Base-by-base conservation (phyloP, 805 yeast species). In the Yueomyces sp. region DNA sequence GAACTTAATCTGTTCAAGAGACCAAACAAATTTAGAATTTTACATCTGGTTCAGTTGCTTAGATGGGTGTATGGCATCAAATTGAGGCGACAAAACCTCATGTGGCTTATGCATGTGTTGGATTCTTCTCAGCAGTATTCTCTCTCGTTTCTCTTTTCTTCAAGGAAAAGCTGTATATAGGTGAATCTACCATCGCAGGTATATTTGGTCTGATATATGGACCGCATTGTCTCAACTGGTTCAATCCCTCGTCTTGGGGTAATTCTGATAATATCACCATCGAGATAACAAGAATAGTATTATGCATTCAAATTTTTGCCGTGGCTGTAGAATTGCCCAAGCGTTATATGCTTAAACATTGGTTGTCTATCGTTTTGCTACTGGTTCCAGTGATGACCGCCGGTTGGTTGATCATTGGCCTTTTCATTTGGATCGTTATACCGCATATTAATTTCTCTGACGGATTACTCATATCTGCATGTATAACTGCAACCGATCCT, bases 401-500 rank as follows among this genome's bases (percentile, higher is more conserved):
- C 44, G 96, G 96, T 27, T 87, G 96, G 96, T 63, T 87, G 38
- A 66, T 85, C 2, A 80, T 85, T 29, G 90, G 94, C 0, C 68
- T 81, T 2, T 85, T 85, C 53, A 72, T 85, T 37, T 88, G 87
- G 83, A 70, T 73, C 28, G 64, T 88, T 31, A 78, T 88, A 34
- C 90, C 92, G 1, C 74, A 79, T 6, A 68, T 87, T 45, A 66
- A 73, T 44, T 85, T 87, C 66, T 61, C 83, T 26, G 84, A 79
- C 41, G 79, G 85, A 2, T 69, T 87, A 34, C 69, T 81, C 40
- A 77, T 87, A 1, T 74, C 88, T 32, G 95, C 94, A 2, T 86
- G 95, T 59, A 79, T 87, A 40, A 88, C 96, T 0, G 96, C 96
- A 2, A 88, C 96, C 0, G 96, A 87, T 64, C 96, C 96, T 5